These are phyloP conservation scores for Torrubiellomyces zombiae DNA, from an alignment of 2,329 filamentous ascomycete species.

Conservation along the genomic window DNA sequence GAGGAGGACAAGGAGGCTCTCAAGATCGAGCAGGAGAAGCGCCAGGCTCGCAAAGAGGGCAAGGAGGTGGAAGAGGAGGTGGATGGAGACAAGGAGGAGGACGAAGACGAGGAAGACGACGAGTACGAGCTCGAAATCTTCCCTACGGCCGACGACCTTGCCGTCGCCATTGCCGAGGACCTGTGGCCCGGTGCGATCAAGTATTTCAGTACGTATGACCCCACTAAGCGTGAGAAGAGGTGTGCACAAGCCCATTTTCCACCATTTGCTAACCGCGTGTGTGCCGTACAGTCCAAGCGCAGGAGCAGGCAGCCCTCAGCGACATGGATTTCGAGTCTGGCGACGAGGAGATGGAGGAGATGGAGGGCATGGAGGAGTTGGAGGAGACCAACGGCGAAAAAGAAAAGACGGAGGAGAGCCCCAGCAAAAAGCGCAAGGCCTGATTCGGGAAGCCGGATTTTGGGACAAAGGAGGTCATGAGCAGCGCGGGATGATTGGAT, in stretches of 20 bases:
- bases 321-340: conserved; percentile 52
- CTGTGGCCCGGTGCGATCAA: conserved; percentile 77
- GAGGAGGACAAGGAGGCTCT: conserved; percentile 51
- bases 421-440: conserved; percentile 26
- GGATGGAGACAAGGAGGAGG: conserved; percentile 41
- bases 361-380: conserved; percentile 43
- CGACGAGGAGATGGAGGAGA: conserved; percentile 12
- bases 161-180: conserved; percentile 68
- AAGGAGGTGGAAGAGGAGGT: conserved; percentile 28
- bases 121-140: conserved; percentile 68
- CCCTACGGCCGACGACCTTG: conserved; percentile 71
- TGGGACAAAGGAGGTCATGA: no score
- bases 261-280: conserved; percentile 23
- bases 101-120: conserved; percentile 41
- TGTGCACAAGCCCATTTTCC: not conserved
- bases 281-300: conserved; percentile 26
- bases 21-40: conserved; percentile 43
- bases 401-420: no score
- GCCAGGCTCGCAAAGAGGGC: conserved; percentile 29
- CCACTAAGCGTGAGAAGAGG: not conserved
- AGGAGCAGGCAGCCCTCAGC: conserved; percentile 48
- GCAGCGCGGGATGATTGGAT: no score
- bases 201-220: conserved; percentile 63
- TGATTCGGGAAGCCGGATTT: no score
- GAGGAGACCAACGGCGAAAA: conserved; percentile 23